These are phyloP conservation scores for Holtermanniella nyarrowii DNA, from an alignment of 768 basidiomycete genomes.

Conservation along the genomic window DNA sequence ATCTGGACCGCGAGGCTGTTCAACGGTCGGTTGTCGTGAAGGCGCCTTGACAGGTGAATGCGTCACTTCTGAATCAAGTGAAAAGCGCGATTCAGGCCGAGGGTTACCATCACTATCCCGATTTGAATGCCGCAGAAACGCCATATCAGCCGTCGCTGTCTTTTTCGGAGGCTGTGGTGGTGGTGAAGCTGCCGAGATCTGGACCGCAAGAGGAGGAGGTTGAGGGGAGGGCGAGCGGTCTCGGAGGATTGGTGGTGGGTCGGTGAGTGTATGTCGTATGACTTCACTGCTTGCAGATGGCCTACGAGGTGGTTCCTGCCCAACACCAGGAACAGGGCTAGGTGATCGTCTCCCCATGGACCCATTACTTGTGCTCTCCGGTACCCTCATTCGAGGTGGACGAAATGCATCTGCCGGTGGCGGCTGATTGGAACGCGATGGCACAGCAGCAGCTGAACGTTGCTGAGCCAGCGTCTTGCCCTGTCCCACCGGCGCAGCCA, in stretches of 20 bases:
- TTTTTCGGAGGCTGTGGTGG: background rate
- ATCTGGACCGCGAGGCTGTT: too few species aligned
- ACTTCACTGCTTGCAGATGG: background rate
- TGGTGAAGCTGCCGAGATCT: conserved; percentile 3
- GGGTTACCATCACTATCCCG: conserved; percentile 26
- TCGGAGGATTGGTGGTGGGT: background rate
- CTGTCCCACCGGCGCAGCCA: conserved; percentile 23
- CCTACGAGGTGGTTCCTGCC: background rate
- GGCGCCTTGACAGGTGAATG: conserved; percentile 2
- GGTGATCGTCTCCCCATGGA: background rate
- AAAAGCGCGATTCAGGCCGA: conserved; percentile 26
- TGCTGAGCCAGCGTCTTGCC: conserved; percentile 2
- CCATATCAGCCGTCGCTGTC: conserved; percentile 3
- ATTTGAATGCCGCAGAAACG: background rate
- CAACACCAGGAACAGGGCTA: too few species aligned
- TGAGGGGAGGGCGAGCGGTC: conserved; percentile 2
- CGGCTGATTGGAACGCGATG: conserved; percentile 12
- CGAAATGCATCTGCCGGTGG: conserved; percentile 42
- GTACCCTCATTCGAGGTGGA: conserved; percentile 25
- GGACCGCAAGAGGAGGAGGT: conserved; percentile 4
- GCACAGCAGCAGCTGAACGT: conserved; percentile 7
- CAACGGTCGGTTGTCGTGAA: too few species aligned
- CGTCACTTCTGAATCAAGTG: conserved; percentile 30
- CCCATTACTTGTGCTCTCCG: too few species aligned
- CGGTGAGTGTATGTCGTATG: conserved; percentile 5